These are phyloP conservation scores for Phialophora tarda DNA, from an alignment of 2,329 filamentous ascomycete genomes.

Conservation along the genomic window DNA sequence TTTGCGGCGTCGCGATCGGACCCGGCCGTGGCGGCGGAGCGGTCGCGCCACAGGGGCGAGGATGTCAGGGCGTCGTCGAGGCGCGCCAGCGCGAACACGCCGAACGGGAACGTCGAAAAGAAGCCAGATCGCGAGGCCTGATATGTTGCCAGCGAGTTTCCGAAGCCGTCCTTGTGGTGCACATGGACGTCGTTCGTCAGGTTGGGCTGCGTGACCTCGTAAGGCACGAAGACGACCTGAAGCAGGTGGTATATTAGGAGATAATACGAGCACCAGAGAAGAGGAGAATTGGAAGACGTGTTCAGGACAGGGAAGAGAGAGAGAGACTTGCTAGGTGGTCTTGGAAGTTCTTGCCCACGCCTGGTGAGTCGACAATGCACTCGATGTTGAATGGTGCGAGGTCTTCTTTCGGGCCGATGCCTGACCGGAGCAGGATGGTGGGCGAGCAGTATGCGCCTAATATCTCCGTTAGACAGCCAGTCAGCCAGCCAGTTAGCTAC, in stretches of 20 bases:
- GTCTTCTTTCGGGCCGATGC: slow-evolving; percentile 56
- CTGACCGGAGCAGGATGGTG: slow-evolving; percentile 59
- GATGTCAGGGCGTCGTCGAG: slow-evolving; percentile 60
- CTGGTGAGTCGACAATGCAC: slow-evolving; percentile 52
- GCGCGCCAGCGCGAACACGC: slow-evolving; percentile 65
- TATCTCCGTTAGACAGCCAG: background rate
- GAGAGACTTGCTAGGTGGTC: slow-evolving; percentile 48
- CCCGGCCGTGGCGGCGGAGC: background rate
- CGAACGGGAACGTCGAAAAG: slow-evolving; percentile 67
- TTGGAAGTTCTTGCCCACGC: slow-evolving; percentile 60
- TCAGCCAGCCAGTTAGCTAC: no score
- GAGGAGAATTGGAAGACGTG: slow-evolving; percentile 33
- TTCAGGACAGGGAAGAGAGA: background rate
- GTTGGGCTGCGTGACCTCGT: slow-evolving; percentile 60
- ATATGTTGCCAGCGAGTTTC: slow-evolving; percentile 59
- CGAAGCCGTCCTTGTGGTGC: slow-evolving; percentile 59
- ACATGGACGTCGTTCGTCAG: slow-evolving; percentile 62
- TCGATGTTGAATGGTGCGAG: slow-evolving; percentile 52
- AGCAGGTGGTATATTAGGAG: slow-evolving; percentile 54
- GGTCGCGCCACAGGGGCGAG: slow-evolving; percentile 4
- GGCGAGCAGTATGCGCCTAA: slow-evolving; percentile 57
- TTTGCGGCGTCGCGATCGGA: slow-evolving; percentile 62
- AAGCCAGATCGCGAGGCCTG: slow-evolving; percentile 63
- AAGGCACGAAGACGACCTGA: slow-evolving; percentile 60
- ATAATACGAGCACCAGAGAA: slow-evolving; percentile 44